Base-by-base conservation (phyloP, 2,329 filamentous ascomycete genomes). In the Arthrobotrys iridis region DNA sequence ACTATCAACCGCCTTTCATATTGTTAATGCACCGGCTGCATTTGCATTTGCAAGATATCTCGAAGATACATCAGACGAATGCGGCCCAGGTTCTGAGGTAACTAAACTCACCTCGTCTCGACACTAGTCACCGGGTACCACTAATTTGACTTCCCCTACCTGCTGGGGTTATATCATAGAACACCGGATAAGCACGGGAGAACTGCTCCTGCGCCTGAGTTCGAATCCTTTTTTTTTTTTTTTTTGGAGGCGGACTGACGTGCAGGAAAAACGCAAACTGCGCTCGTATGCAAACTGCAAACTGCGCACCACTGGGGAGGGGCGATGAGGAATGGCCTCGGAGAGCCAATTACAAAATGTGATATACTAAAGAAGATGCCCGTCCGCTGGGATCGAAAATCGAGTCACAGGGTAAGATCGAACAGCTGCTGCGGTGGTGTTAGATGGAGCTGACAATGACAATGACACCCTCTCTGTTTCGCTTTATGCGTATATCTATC, bases 121-220 rank as follows among this genome's bases (percentile, higher is more conserved):
- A 68, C 37, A 24, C 55, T 46, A 18, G 33, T 48, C 40, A 28
- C 28, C 5, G 20, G 15, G 22, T 35, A 20, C 24, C 48, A 11
- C 48, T 55, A 43, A 22, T 18, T 20, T n/a, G n/a, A 6, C 40
- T 46, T 46, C 24, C 10, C 18, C 50, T n/a, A 26, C 3, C 22
- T 13, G 37, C 22, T 59, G 55, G 33, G 33, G n/a, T 59, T 59
- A 41, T 68, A 40, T 48, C 30, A 68, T 48, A 57, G 20, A 59
- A 35, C 33, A 33, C 68, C 68, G 68, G 68, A 73, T 73, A 73
- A 73, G 68, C 68, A 73, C 68, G 68, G 67, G 50, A 65, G 41
- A 46, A 45, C 37, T 63, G 43, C 43, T 37, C 48, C 43, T 70
- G 45, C 57, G 65, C 41, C 50, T 46, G 52, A 59, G 41, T 46